A percentile compares a stretch with the other conserved stretches of the same genome.
phyloP scores from a whole-genome alignment of 1,284 basidiomycete genomes.

The Filobasidium uniguttulatum region DNA sequence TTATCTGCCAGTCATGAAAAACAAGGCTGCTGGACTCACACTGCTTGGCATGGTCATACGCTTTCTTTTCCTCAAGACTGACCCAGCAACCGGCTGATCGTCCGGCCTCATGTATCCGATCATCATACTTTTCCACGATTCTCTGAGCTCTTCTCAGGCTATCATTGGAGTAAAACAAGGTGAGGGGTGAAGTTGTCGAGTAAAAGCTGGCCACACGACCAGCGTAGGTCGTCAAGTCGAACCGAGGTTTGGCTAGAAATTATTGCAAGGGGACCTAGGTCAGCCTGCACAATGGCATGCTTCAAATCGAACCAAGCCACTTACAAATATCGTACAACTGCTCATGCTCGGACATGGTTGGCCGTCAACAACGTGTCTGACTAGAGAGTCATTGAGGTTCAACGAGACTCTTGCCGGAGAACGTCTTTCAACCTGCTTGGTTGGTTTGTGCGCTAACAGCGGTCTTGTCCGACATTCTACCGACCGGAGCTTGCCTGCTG shows the following conservation, averaged over 20 bases:
- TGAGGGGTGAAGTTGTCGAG: constrained; percentile 42
- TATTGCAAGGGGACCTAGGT: neutral
- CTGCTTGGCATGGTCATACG: constrained; percentile 38
- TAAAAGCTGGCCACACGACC: constrained; percentile 43
- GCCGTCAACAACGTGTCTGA: too few species aligned
- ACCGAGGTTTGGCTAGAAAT: constrained; percentile 24
- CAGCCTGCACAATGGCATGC: neutral
- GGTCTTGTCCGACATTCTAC: too few species aligned
- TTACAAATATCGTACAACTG: constrained; percentile 23
- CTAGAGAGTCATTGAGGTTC: too few species aligned
- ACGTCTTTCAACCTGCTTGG: too few species aligned
- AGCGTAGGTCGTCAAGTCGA: constrained; percentile 27
- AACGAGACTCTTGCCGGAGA: too few species aligned
- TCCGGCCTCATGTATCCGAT: constrained; percentile 28
- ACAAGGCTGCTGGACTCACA: constrained; percentile 22
- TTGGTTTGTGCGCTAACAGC: too few species aligned
- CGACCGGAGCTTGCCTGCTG: too few species aligned
- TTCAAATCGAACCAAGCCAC: neutral
- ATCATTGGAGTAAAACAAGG: constrained; percentile 38
- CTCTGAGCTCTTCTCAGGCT: constrained; percentile 31
- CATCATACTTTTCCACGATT: constrained; percentile 33
- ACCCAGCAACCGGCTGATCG: constrained; percentile 32
- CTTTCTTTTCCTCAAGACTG: constrained; percentile 22
- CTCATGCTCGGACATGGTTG: too few species aligned
- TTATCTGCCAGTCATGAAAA: neutral